Base-by-base conservation (phyloP, 257 asterid species). In the Solanum megistacrolobum region DNA sequence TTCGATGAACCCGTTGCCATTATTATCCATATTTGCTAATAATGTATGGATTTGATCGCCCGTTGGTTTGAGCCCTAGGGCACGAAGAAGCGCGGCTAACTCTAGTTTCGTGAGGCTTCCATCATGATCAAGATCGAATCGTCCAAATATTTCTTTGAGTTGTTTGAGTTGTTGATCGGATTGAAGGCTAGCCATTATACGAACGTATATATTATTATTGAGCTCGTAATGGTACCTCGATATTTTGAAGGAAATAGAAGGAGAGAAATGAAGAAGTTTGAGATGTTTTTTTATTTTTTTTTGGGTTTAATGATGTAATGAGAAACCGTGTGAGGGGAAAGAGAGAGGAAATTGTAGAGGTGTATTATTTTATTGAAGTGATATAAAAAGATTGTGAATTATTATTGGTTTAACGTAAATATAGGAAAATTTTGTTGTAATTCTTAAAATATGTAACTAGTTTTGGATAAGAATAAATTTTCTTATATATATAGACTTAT, bases 101-200 rank as follows among this genome's bases (percentile, higher is more conserved):
- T 96, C 98, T n/a, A 96, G 92, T 79, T 94, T 95, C 9, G 99
- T 95, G 48, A 96, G 93, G 95, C 99, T 96, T 86, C 98, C 98
- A 91, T 96, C 99, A 41, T 92, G 92, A 91, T 96, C 98, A 95
- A 94, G 92, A 93, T 95, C 99, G 88, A 96, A 95, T 31, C 96
- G 94, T 83, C 88, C 46, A 90, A 96, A 96, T 87, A 96, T 95
- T 62, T 91, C 93, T 83, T 91, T 89, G 9, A 96, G 93, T 89
- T 94, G 97, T 16, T 90, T 87, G 32, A 94, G 89, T 86, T 94
- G 97, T 69, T 94, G 93, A 83, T 94, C 96, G 52, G 92, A 69
- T 78, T 92, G 90, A 72, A 88, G 25, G 88, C 66, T 52, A 7
- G 88, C 46, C 92, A 88, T 90, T 1, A 4, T 76, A 43, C 29